Evolutionary conservation across 306 rosid species (phyloP), one percentile per base, ranked within the genome.

Genomic region (Malus sylvestris): DNA sequence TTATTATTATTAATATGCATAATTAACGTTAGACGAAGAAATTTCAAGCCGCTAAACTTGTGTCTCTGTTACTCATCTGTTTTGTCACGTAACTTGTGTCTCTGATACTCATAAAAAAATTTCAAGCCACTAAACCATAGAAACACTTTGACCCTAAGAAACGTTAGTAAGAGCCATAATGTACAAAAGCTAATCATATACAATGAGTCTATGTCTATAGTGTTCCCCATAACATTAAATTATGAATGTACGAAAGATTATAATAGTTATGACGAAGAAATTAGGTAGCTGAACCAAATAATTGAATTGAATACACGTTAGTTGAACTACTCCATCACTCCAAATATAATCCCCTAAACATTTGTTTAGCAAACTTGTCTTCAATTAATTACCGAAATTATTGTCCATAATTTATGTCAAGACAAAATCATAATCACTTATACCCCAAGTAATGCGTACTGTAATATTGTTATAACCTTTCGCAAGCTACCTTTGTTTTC

Each of bases 341-440:
- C 76, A 44, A 45, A 62, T 62, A 22, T 40, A 40, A 74, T 64
- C 78, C 35, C 45, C 6, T 32, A 55, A 49, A 45, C 70, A 49
- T 38, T 71, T 71, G 58, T 27, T 62, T 63, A 35, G 57, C 72
- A 55, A 4, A 59, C 46, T 62, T 71, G 59, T 78, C 57, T 71
- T 61, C 76, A 57, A 46, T 61, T 64, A 30, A 78, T 71, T 35
- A 71, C 25, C 4, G 32, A 66, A 78, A 61, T 70, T 20, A 70
- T 61, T 25, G 8, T 52, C 70, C 63, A 27, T 78, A 60, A 71
- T 46, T 63, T 15, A 70, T 33, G 57, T 30, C 63, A 35, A 70
- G 67, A 78, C 81, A 78, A 78, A 78, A 78, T 78, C 81, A 78
- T 78, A 78, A 19, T 52, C 75, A 33, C 66, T 35, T 63, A 46